Conservation (phyloP, 2,329 filamentous ascomycete species). For the Emmonsiellopsis sp. region DNA sequence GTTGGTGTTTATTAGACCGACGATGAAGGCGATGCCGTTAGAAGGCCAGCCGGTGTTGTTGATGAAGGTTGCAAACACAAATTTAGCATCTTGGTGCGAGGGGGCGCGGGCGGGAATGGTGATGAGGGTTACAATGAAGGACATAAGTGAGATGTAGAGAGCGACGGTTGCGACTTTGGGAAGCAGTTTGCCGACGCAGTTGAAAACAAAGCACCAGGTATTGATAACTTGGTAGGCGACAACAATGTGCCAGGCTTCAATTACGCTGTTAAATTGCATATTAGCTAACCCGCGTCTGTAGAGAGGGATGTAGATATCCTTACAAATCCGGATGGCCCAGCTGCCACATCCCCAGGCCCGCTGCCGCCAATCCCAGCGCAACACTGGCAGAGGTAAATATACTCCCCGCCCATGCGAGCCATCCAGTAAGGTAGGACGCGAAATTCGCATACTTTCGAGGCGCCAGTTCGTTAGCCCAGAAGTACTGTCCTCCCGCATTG, state of each 20-base stretch:
- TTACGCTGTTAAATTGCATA: slow-evolving; percentile 15
- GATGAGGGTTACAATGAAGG: slow-evolving; percentile 42
- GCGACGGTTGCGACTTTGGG: slow-evolving; percentile 34
- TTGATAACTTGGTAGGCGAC: slow-evolving; percentile 41
- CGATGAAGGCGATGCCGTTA: slow-evolving; percentile 43
- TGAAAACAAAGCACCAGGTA: slow-evolving; percentile 41
- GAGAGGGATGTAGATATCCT: slow-evolving; percentile 15
- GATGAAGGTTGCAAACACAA: slow-evolving; percentile 45
- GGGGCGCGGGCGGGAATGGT: slow-evolving; percentile 38
- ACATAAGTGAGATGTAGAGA: slow-evolving; percentile 39
- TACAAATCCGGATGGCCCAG: slow-evolving; percentile 45
- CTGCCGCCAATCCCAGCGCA: slow-evolving; percentile 40
- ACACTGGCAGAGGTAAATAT: slow-evolving; percentile 48
- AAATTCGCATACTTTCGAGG: slow-evolving; percentile 38
- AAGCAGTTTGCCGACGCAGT: slow-evolving; percentile 32
- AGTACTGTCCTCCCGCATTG: slow-evolving; percentile 45
- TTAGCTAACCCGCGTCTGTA: not conserved
- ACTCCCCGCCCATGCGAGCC: slow-evolving; percentile 46
- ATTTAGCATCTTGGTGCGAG: slow-evolving; percentile 36
- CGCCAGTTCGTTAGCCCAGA: slow-evolving; percentile 42
- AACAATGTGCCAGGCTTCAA: slow-evolving; percentile 29
- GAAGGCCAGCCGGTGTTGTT: slow-evolving; percentile 43
- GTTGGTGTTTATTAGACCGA: slow-evolving; percentile 44
- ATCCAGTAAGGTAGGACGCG: slow-evolving; percentile 41
- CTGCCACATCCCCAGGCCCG: slow-evolving; percentile 44